phyloP scores from a whole-genome alignment of 164 flowering plant genomes.

The Stephania japonica region DNA sequence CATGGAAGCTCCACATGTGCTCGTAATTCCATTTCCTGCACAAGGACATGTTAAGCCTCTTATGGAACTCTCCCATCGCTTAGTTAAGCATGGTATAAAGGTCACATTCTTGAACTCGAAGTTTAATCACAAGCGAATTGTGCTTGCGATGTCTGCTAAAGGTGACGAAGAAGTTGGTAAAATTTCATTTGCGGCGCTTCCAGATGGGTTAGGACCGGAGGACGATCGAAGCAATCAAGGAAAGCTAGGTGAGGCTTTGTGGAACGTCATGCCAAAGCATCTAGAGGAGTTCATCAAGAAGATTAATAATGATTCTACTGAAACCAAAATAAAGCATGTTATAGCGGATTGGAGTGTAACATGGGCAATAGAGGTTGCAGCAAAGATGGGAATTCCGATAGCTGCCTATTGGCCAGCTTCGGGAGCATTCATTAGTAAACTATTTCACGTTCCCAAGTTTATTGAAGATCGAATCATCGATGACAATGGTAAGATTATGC shows the following conservation, averaged over 20 bases:
- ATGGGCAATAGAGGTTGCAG: constrained; percentile 7
- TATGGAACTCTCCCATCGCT: constrained; percentile 19
- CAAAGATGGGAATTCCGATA: too few species aligned
- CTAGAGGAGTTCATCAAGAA: constrained; percentile 18
- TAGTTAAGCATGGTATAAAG: constrained; percentile 13
- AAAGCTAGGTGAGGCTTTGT: constrained; percentile 10
- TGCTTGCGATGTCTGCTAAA: neutral
- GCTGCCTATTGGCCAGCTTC: neutral
- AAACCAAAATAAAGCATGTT: constrained; percentile 17
- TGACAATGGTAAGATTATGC: constrained; percentile 1
- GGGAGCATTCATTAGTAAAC: neutral
- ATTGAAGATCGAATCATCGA: constrained; percentile 13
- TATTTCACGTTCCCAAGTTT: constrained; percentile 1
- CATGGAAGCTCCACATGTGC: constrained; percentile 14
- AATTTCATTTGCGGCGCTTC: constrained; percentile 23
- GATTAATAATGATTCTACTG: constrained; percentile 5
- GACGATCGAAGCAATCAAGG: constrained; percentile 22
- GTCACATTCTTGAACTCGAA: constrained; percentile 26
- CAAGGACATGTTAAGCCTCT: constrained; percentile 31
- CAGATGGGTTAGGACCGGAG: constrained; percentile 29
- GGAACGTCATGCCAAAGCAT: constrained; percentile 17
- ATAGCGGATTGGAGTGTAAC: constrained; percentile 1
- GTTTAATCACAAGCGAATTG: constrained; percentile 12
- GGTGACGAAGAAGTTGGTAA: neutral
- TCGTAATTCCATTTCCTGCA: constrained; percentile 22